Conservation (phyloP, 169 alveolate genomes). For the Eimeria sp. region DNA sequence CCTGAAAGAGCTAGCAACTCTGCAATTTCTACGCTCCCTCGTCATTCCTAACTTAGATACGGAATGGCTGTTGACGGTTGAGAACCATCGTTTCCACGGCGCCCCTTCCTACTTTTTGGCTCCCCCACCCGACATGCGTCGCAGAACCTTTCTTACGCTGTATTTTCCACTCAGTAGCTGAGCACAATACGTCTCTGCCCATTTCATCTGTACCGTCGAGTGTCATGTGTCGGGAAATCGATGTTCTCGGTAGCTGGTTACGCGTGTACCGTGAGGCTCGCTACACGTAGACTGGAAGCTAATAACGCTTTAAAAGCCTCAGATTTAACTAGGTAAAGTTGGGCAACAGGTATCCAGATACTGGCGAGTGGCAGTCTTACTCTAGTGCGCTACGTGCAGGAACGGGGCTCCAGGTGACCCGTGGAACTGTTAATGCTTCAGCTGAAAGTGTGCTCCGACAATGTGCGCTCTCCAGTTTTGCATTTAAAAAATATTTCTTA, state of each 20-base stretch:
- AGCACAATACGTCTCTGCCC: not conserved
- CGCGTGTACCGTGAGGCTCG: not conserved
- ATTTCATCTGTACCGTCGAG: not conserved
- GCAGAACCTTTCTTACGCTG: not conserved
- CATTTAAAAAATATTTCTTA: not conserved
- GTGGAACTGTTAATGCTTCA: not conserved
- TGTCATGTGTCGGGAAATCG: not conserved
- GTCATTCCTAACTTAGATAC: constrained; percentile 3
- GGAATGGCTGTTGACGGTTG: not conserved
- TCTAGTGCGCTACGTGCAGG: constrained; percentile 37
- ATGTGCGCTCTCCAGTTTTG: too few species aligned
- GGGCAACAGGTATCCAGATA: not conserved
- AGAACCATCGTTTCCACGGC: not conserved
- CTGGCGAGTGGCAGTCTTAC: not conserved
- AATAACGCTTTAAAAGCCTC: not conserved
- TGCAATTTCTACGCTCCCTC: not conserved
- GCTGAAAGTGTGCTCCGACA: not conserved
- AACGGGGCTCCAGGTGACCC: constrained; percentile 63
- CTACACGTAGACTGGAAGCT: not conserved
- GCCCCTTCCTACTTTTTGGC: not conserved
- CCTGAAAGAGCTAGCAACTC: not conserved
- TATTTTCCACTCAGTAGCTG: not conserved
- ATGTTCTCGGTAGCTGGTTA: not conserved
- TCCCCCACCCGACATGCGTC: not conserved
- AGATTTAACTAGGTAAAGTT: not conserved